These are phyloP conservation scores for Ustilago vetiveriae DNA, from an alignment of 1,284 basidiomycete species.

Conservation along the genomic window DNA sequence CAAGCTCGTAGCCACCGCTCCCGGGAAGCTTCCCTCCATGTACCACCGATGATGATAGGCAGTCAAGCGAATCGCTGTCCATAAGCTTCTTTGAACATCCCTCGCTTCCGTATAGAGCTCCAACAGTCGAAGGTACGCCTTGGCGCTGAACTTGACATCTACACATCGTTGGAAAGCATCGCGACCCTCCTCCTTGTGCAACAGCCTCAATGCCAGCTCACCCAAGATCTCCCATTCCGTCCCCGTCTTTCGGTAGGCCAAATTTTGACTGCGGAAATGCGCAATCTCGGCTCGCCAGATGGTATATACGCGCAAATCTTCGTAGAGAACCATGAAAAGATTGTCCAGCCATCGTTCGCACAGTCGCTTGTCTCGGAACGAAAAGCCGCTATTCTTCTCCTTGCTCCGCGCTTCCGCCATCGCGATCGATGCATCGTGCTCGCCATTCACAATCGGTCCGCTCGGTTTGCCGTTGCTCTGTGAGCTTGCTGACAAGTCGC, in stretches of 20 bases:
- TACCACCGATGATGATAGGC: slow-evolving; percentile 81
- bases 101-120: slow-evolving; percentile 94
- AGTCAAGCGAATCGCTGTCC: slow-evolving; percentile 88
- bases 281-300: slow-evolving; percentile 99
- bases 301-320: slow-evolving; percentile 98
- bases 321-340: slow-evolving; percentile 97
- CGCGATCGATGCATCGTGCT: slow-evolving; percentile 45
- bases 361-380: slow-evolving; percentile 93
- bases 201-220: slow-evolving; percentile 86
- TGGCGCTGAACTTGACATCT: slow-evolving; percentile 85
- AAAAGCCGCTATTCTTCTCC: slow-evolving; percentile 73
- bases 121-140: slow-evolving; percentile 89
- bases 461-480: slow-evolving; percentile 11
- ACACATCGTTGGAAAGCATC: slow-evolving; percentile 95
- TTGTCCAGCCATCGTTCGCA: slow-evolving; percentile 99
- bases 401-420: slow-evolving; percentile 42
- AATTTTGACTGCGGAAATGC: slow-evolving; percentile 96
- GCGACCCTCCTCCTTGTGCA: slow-evolving; percentile 97
- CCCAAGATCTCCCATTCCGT: slow-evolving; percentile 99
- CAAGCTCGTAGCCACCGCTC: slow-evolving; percentile 84
- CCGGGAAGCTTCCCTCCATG: slow-evolving; percentile 76
- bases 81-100: slow-evolving; percentile 87
- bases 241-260: slow-evolving; percentile 95
- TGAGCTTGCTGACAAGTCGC: slow-evolving; percentile 12
- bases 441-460: slow-evolving; percentile 38